Conservation (phyloP, 176 grass and related monocot genomes). For the Phoenix dactylifera region DNA sequence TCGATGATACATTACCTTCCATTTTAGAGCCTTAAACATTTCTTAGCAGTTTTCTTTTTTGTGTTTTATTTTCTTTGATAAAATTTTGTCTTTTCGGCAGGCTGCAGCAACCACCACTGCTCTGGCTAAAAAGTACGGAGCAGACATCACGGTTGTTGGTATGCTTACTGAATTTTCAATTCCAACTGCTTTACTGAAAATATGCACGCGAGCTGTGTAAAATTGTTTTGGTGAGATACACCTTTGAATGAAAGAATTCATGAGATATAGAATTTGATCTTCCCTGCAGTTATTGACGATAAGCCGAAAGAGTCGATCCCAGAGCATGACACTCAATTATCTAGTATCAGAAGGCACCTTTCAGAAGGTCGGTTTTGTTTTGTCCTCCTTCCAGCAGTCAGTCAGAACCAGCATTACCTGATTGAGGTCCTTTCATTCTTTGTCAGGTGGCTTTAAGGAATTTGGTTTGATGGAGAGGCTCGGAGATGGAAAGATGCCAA, state of each 20-base stretch:
- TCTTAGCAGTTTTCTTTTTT: no score
- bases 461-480: slow-evolving; percentile 96
- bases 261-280: background rate
- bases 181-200: background rate
- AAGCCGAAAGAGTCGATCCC: slow-evolving; percentile 81
- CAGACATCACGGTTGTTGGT: slow-evolving; percentile 94
- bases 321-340: slow-evolving; percentile 86
- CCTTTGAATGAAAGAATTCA: background rate
- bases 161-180: slow-evolving; percentile 3
- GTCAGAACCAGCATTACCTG: background rate
- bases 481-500: slow-evolving; percentile 73
- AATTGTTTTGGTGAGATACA: no score
- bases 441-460: slow-evolving; percentile 79
- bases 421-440: background rate
- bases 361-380: slow-evolving; percentile 56
- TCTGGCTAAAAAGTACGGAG: slow-evolving; percentile 92
- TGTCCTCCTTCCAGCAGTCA: background rate
- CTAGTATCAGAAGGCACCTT: slow-evolving; percentile 92
- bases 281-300: slow-evolving; percentile 79
- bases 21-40: no score
- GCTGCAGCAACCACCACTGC: slow-evolving; percentile 82
- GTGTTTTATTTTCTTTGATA: background rate
- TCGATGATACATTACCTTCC: no score
- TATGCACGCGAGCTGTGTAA: no score
- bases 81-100: slow-evolving; percentile 17